A percentile compares a stretch with the other conserved stretches of the same genome.
Conservation (phyloP, 2,329 filamentous ascomycete genomes). For the Albifimbria verrucaria region DNA sequence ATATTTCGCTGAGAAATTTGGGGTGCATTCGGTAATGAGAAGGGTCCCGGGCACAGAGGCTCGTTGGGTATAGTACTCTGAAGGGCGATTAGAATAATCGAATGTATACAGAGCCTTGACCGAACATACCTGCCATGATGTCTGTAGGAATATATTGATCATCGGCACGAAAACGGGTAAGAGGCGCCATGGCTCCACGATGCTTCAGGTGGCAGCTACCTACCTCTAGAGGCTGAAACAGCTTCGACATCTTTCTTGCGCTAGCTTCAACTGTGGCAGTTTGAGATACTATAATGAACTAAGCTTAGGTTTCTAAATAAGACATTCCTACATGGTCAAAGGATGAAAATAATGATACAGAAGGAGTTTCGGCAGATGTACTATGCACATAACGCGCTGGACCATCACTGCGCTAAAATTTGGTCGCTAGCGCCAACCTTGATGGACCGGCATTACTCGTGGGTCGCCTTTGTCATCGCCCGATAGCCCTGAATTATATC, state of each 20-base stretch:
- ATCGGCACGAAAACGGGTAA: constrained; percentile 50
- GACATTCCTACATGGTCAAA: neutral
- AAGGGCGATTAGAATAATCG: no score
- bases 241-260: no score
- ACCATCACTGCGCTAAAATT: neutral
- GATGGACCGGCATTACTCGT: neutral
- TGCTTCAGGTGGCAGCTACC: constrained; percentile 38
- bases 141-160: constrained; percentile 26
- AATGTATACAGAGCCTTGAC: no score
- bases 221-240: constrained; percentile 41
- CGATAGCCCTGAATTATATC: neutral
- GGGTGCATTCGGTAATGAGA: constrained; percentile 44
- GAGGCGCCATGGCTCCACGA: constrained; percentile 51
- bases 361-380: neutral
- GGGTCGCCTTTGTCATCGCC: neutral
- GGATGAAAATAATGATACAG: neutral
- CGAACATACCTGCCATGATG: constrained; percentile 40
- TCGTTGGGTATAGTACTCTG: constrained; percentile 40
- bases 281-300: neutral
- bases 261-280: neutral
- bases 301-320: neutral
- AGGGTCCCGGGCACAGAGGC: constrained; percentile 40
- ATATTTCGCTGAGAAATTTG: constrained; percentile 27
- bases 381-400: neutral
- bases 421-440: neutral